Evolutionary conservation across 306 rosid species (phyloP).

Genomic region (Cercis canadensis): DNA sequence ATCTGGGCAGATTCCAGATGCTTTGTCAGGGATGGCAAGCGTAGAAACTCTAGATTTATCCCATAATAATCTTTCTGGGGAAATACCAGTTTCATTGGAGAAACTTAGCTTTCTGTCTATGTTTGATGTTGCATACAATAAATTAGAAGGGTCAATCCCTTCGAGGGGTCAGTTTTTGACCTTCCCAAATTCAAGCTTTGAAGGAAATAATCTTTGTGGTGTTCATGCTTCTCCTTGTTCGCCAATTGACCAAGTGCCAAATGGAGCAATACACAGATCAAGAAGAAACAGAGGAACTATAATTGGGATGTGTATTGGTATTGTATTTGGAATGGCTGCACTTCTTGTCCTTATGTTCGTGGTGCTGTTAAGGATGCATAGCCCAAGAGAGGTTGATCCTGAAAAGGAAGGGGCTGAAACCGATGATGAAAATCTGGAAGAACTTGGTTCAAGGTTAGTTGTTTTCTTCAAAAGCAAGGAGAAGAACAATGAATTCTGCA

Average conservation of each 20-base stretch:
- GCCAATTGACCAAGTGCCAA: too few relatives aligned
- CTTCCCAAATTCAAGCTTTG: constrained; percentile 59
- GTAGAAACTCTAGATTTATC: constrained; percentile 65
- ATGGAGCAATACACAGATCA: too few relatives aligned
- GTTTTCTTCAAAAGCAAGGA: constrained; percentile 54
- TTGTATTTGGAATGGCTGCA: too few relatives aligned
- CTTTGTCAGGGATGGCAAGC: constrained; percentile 43
- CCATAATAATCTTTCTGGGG: constrained; percentile 52
- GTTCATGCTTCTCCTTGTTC: constrained; percentile 38
- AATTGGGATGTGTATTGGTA: too few relatives aligned
- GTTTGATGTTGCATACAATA: constrained; percentile 58
- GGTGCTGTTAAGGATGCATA: too few relatives aligned
- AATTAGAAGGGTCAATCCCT: constrained; percentile 55
- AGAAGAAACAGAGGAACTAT: constrained; percentile 1
- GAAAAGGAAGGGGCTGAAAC: too few relatives aligned
- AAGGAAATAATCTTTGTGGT: constrained; percentile 45
- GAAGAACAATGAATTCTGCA: not conserved
- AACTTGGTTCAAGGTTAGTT: constrained; percentile 47
- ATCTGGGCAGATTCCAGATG: constrained; percentile 50
- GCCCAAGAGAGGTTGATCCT: too few relatives aligned
- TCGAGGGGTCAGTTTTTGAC: constrained; percentile 52
- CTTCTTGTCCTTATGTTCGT: too few relatives aligned
- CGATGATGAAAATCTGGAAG: constrained; percentile 5
- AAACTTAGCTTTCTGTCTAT: constrained; percentile 54
- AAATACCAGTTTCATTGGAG: constrained; percentile 45